phyloP scores from a whole-genome alignment of 805 yeast species.

The Schizosaccharomyces japonicus region DNA sequence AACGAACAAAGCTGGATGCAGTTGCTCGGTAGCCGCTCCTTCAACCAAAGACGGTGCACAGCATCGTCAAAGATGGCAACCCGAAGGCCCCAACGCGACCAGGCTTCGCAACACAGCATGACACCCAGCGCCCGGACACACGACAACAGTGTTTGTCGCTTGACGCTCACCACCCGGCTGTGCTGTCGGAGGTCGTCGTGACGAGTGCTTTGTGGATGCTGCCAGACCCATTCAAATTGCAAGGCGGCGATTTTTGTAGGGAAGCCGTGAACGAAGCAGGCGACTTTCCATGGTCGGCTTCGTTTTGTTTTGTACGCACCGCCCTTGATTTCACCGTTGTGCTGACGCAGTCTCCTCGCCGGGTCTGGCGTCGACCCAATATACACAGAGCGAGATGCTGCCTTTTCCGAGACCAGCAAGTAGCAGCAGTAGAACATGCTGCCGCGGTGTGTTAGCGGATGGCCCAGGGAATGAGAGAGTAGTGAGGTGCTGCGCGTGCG shows the following conservation, averaged over 20 bases:
- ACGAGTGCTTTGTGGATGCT: conserved; percentile 6
- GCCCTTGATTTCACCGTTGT: conserved; percentile 45
- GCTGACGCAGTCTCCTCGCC: conserved; percentile 41
- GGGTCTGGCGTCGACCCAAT: conserved; percentile 74
- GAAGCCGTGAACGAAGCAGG: conserved; percentile 41
- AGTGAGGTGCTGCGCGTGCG: too few relatives aligned
- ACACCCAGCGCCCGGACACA: neutral
- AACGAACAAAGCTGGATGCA: neutral
- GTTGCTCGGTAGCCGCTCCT: too few relatives aligned
- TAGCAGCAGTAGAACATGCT: conserved; percentile 44
- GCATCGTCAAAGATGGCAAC: neutral
- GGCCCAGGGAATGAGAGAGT: too few relatives aligned
- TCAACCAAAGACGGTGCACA: neutral
- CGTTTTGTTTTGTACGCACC: conserved; percentile 50
- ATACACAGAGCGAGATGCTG: conserved; percentile 29
- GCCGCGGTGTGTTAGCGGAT: too few relatives aligned
- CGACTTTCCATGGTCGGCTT: conserved; percentile 53
- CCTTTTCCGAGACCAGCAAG: conserved; percentile 34
- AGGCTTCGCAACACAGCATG: neutral
- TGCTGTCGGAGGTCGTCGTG: neutral
- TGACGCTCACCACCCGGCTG: neutral
- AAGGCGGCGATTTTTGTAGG: conserved; percentile 45
- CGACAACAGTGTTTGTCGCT: neutral
- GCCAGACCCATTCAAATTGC: conserved; percentile 32
- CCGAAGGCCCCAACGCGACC: neutral